Conservation (phyloP, 495 filamentous ascomycete species). For the Thermothielavioides terrestris region DNA sequence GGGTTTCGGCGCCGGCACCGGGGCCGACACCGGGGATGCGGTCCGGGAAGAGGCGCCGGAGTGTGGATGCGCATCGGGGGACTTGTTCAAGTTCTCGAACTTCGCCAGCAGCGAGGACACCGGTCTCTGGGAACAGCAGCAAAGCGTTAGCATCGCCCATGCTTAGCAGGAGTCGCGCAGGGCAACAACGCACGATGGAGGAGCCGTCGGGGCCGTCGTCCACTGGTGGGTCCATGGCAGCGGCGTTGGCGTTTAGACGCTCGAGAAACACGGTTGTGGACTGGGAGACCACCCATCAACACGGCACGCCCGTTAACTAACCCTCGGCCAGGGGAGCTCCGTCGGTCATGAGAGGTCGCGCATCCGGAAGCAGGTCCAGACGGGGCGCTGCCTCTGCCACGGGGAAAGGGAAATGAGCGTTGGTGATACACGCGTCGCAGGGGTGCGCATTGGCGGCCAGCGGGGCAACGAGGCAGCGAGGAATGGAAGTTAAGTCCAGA, state of each 20-base stretch:
- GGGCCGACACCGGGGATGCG: slow-evolving; percentile 22
- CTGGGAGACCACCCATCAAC: slow-evolving; percentile 29
- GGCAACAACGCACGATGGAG: slow-evolving; percentile 45
- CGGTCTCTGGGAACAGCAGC: slow-evolving; percentile 47
- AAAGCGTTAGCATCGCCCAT: slow-evolving; percentile 20
- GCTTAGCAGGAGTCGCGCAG: not conserved
- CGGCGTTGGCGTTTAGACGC: too few relatives aligned
- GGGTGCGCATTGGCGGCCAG: slow-evolving; percentile 1
- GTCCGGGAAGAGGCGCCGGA: slow-evolving; percentile 25
- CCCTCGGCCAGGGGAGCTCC: slow-evolving; percentile 10
- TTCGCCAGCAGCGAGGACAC: slow-evolving; percentile 88
- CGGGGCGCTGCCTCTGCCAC: not conserved
- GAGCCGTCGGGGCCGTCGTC: slow-evolving; percentile 47
- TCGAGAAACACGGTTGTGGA: too few relatives aligned
- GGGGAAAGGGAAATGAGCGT: slow-evolving; percentile 1
- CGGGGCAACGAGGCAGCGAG: not conserved
- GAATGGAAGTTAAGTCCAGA: not conserved
- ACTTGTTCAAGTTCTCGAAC: slow-evolving; percentile 76
- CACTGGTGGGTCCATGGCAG: slow-evolving; percentile 33
- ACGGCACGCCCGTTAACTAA: too few relatives aligned
- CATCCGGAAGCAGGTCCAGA: not conserved
- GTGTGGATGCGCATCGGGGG: slow-evolving; percentile 32
- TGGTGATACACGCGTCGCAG: not conserved
- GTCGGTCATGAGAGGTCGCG: slow-evolving; percentile 17
- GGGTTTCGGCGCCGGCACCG: slow-evolving; percentile 21